Evolutionary conservation across 306 rosid genomes (phyloP), one percentile per base, ranked within the genome.

Genomic region (Alnus glutinosa): DNA sequence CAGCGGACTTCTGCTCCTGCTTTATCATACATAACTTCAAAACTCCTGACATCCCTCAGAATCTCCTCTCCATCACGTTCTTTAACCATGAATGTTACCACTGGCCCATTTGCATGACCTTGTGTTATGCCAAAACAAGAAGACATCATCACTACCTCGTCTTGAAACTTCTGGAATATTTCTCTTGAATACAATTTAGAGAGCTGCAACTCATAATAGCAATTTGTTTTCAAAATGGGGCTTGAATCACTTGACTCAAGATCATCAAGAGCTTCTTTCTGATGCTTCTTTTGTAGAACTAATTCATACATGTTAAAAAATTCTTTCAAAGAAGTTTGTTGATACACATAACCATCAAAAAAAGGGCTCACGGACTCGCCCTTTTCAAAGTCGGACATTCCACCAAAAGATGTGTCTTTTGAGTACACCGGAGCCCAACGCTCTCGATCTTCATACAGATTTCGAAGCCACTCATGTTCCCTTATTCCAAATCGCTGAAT

Each of bases 401-500:
- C 98, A 18, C 97, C 95, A 74, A 95, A 91, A 82, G 88, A 83
- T 7, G 92, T 88, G 84, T 95, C 98, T 83, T 88, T 95, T 73
- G 90, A 87, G 86, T 86, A 92, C 55, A 89, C 92, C 9, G 97
- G 96, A 58, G 84, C 93, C 98, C 98, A 92, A 37, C 84, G 88
- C 86, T 95, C 98, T 51, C 97, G 88, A 58, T 91, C 98, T 69
- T 87, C 93, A 42, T 87, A 88, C 71, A 93, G 71, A 70, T 23
- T 75, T 70, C 57, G 97, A 57, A 95, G 82, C 84, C 80, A 83
- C 77, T 89, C 97, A 15, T 86, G 83, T 80, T 85, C 84, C 73
- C 85, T 80, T 55, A 91, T 81, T 64, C 96, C 91, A 74, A 90
- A 90, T 23, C 85, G 87, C 34, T 82, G 92, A 82, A 84, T 89